These are phyloP conservation scores for Ceratocystis papillata DNA, from an alignment of 2,329 filamentous ascomycete species.

Conservation along the genomic window DNA sequence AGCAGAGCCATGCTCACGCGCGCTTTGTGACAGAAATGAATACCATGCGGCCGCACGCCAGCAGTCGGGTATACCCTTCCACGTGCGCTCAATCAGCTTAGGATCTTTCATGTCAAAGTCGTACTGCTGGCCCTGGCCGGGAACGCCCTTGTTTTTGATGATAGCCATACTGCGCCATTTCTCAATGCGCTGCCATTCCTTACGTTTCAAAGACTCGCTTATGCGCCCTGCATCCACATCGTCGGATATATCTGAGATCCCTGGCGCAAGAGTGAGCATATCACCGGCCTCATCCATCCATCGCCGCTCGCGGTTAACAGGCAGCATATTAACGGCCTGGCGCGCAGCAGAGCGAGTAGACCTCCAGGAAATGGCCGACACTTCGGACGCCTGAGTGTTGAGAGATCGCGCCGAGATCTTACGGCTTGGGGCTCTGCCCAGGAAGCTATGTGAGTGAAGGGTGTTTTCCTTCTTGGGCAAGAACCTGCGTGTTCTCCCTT, in stretches of 20 bases:
- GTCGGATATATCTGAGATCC: slow-evolving; percentile 45
- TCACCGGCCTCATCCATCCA: slow-evolving; percentile 56
- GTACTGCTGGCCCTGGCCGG: slow-evolving; percentile 50
- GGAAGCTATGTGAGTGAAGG: slow-evolving; percentile 24
- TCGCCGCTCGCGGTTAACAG: slow-evolving; percentile 50
- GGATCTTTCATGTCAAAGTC: slow-evolving; percentile 73
- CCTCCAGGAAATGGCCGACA: slow-evolving; percentile 42
- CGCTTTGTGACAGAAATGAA: slow-evolving; percentile 73
- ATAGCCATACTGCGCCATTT: slow-evolving; percentile 60
- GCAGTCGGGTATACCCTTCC: slow-evolving; percentile 95
- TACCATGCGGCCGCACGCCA: slow-evolving; percentile 94
- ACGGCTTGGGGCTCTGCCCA: slow-evolving; percentile 40
- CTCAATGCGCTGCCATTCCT: slow-evolving; percentile 52
- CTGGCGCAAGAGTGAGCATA: slow-evolving; percentile 52
- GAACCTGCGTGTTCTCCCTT: slow-evolving; percentile 32
- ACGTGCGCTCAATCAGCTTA: slow-evolving; percentile 83
- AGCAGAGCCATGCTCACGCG: slow-evolving; percentile 48
- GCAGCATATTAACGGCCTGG: slow-evolving; percentile 48
- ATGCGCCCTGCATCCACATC: slow-evolving; percentile 44
- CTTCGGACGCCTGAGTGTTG: slow-evolving; percentile 45
- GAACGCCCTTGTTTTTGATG: slow-evolving; percentile 40
- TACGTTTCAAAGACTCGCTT: slow-evolving; percentile 48
- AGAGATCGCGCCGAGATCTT: slow-evolving; percentile 50
- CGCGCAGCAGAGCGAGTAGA: slow-evolving; percentile 47
- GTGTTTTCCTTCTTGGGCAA: slow-evolving; percentile 33